Evolutionary conservation across 106 monocot species (phyloP).

Genomic region (Alisma plantagoaquatica): DNA sequence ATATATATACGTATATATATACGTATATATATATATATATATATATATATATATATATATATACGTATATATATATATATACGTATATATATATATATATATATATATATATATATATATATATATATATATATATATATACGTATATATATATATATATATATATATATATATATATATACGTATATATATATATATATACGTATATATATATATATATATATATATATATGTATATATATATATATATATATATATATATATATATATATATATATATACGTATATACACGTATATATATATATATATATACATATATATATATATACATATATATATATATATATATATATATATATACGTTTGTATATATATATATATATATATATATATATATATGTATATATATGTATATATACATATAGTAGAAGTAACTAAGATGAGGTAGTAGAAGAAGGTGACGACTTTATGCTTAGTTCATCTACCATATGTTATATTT

Average conservation of each 20-base stretch:
- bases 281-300: not conserved
- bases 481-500: too few species aligned
- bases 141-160: not conserved
- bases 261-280: not conserved
- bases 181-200: not conserved
- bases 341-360: not conserved
- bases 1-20: constrained; percentile 2
- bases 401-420: not conserved
- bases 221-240: constrained; percentile 1
- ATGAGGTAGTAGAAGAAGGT: too few species aligned
- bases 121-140: not conserved
- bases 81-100: constrained; percentile 2
- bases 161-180: constrained; percentile 2
- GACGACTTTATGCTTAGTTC: too few species aligned
- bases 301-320: not conserved
- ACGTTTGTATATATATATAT: not conserved
- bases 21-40: not conserved
- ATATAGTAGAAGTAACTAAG: too few species aligned
- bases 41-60: not conserved
- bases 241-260: constrained; percentile 1
- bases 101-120: not conserved
- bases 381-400: not conserved
- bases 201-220: not conserved
- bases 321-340: not conserved
- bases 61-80: not conserved